Conservation (phyloP, 768 basidiomycete species). For the Imleria badia region DNA sequence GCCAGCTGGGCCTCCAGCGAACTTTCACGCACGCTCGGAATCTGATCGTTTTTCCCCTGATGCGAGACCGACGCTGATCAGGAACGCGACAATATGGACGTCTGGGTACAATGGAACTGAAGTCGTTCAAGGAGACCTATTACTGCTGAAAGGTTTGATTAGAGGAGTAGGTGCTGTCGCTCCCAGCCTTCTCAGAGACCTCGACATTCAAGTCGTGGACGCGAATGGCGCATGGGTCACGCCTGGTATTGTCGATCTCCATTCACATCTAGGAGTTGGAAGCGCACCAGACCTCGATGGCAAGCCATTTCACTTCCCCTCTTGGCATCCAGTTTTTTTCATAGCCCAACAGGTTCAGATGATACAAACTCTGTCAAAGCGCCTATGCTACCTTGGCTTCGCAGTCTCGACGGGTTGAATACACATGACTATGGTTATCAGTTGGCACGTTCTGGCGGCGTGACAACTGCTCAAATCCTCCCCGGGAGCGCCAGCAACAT, state of each 20-base stretch:
- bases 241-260: conserved; percentile 61
- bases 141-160: conserved; percentile 70
- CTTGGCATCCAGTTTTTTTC: background rate
- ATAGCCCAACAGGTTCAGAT: conserved; percentile 35
- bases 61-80: conserved; percentile 62
- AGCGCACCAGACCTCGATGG: conserved; percentile 36
- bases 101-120: conserved; percentile 67
- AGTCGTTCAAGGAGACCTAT: conserved; percentile 62
- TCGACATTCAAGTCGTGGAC: conserved; percentile 49
- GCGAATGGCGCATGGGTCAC: conserved; percentile 74
- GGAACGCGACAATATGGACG: conserved; percentile 84
- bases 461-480: conserved; percentile 47
- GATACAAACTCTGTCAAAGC: conserved; percentile 59
- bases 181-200: conserved; percentile 15
- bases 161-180: conserved; percentile 53
- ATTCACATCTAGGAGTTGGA: conserved; percentile 48
- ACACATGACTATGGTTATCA: conserved; percentile 43
- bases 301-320: background rate
- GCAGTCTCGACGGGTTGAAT: conserved; percentile 46
- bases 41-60: conserved; percentile 70
- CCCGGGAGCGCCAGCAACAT: conserved; percentile 43
- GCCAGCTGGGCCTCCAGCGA: conserved; percentile 42
- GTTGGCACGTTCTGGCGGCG: conserved; percentile 43
- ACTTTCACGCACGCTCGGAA: conserved; percentile 48
- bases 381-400: conserved; percentile 65